phyloP scores from a whole-genome alignment of 2,329 filamentous ascomycete species.

The Colletotrichum salicis region DNA sequence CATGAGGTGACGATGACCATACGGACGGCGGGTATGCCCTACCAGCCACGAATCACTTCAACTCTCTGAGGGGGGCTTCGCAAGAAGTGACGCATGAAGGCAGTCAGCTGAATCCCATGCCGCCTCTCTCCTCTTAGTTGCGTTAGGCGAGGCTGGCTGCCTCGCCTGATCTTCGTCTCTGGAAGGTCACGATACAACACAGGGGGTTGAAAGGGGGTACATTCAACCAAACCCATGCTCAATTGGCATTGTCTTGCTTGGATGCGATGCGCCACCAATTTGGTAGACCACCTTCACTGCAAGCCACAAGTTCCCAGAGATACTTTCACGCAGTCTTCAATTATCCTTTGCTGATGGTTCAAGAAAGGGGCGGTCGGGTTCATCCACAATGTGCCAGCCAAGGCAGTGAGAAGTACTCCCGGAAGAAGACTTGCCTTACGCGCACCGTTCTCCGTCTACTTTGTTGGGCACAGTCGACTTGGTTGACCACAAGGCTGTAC shows the following conservation, averaged over 20 bases:
- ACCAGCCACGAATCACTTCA: background rate
- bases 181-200: background rate
- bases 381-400: background rate
- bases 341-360: background rate
- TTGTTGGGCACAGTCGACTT: background rate
- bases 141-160: background rate
- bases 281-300: background rate
- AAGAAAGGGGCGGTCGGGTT: background rate
- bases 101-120: background rate
- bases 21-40: background rate
- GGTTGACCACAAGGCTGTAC: background rate
- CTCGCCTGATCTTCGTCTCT: background rate
- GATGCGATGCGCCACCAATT: too few species aligned
- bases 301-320: background rate
- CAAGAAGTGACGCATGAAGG: too few species aligned
- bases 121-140: background rate
- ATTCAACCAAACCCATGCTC: background rate
- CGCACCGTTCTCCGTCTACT: background rate
- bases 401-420: background rate
- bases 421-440: background rate
- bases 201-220: background rate
- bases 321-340: background rate
- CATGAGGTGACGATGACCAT: background rate
- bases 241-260: background rate
- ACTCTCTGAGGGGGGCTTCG: too few species aligned